phyloP scores from a whole-genome alignment of 2,329 filamentous ascomycete species.

The Colletotrichum sp. region DNA sequence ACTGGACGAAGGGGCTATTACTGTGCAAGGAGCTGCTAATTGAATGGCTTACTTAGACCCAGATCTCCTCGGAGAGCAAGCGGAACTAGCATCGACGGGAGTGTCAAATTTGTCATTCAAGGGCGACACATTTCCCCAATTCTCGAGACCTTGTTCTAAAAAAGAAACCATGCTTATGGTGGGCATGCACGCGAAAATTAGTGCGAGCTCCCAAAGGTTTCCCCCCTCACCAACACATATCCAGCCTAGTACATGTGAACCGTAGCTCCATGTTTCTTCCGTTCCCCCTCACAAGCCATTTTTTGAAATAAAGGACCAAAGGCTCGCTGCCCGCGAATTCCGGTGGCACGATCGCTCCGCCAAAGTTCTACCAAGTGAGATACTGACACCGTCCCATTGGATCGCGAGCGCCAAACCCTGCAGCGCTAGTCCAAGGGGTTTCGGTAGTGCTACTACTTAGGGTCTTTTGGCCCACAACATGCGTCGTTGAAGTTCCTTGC shows the following conservation, averaged over 20 bases:
- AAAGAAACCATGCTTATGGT: not conserved
- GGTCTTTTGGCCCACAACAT: not conserved
- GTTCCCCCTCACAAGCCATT: not conserved
- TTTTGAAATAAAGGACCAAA: not conserved
- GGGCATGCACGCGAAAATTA: not conserved
- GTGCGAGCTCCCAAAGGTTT: not conserved
- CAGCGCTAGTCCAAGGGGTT: not conserved
- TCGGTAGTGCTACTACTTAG: not conserved
- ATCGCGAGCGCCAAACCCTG: not conserved
- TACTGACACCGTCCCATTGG: not conserved
- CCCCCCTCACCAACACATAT: not conserved
- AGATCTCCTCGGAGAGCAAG: not conserved
- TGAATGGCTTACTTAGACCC: not conserved
- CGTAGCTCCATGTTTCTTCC: not conserved
- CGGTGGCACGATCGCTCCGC: not conserved
- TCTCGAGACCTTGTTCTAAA: not conserved
- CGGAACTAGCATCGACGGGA: not conserved
- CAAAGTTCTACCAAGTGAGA: not conserved
- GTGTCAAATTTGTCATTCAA: not conserved
- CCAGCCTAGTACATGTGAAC: not conserved
- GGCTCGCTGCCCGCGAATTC: not conserved
- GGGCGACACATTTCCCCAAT: not conserved
- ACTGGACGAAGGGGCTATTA: not conserved
- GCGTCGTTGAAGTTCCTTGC: not conserved
- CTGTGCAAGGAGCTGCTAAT: not conserved